phyloP scores from a whole-genome alignment of 164 flowering plant species.

The Amborella trichopoda region DNA sequence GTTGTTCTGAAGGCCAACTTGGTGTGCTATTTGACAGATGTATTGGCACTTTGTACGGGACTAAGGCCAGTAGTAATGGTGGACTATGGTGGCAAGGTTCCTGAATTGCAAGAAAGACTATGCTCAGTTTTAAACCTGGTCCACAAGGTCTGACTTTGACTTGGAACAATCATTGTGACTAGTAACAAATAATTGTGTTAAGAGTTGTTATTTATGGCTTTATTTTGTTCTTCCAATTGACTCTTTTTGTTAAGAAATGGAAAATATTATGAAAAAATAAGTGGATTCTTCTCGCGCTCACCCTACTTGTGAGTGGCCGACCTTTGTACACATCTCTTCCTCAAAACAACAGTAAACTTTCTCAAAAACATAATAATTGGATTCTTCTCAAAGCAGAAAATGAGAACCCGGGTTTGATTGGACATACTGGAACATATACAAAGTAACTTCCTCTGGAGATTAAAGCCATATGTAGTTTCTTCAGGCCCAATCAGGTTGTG shows the following conservation, averaged over 20 bases:
- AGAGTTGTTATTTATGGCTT: not conserved
- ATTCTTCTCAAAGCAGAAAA: too few species aligned
- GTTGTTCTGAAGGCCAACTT: not conserved
- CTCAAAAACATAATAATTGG: too few species aligned
- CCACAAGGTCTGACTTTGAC: slow-evolving; percentile 36
- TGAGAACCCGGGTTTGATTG: too few species aligned
- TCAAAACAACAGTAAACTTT: too few species aligned
- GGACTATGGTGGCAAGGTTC: slow-evolving; percentile 96
- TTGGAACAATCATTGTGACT: not conserved
- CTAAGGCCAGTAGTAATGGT: slow-evolving; percentile 90
- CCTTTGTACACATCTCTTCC: too few species aligned
- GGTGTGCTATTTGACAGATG: slow-evolving; percentile 37
- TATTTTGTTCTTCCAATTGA: not conserved
- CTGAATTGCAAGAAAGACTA: slow-evolving; percentile 60
- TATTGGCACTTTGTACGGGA: slow-evolving; percentile 65
- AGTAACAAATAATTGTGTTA: not conserved
- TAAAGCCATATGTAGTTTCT: too few species aligned
- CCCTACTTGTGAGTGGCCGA: too few species aligned
- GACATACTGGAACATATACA: too few species aligned
- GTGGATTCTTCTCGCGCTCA: not conserved
- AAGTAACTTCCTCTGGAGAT: too few species aligned
- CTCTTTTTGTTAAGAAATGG: not conserved
- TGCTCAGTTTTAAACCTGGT: slow-evolving; percentile 34
- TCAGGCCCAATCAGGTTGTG: too few species aligned
- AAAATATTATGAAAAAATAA: not conserved